These are phyloP conservation scores for Phytophthora hibernalis DNA, from an alignment of 352 stramenopile species.

Conservation along the genomic window DNA sequence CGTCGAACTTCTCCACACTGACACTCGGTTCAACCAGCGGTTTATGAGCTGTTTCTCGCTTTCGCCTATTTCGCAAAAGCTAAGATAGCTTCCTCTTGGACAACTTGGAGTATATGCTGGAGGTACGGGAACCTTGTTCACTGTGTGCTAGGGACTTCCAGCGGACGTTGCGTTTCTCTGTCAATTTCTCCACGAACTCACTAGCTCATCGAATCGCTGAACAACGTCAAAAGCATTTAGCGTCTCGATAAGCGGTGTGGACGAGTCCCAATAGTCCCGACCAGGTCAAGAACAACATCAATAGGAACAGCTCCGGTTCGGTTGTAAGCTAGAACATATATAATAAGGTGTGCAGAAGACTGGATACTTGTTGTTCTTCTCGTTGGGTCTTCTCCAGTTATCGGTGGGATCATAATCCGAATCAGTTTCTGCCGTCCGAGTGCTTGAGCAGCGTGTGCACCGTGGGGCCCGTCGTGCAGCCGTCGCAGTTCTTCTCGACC, in stretches of 20 bases:
- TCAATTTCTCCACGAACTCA: slow-evolving; percentile 84
- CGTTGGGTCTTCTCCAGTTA: not conserved
- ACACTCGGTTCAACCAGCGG: slow-evolving; percentile 79
- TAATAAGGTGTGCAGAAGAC: too few species aligned
- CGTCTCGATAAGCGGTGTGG: slow-evolving; percentile 74
- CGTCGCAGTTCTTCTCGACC: slow-evolving; percentile 27
- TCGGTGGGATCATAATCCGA: not conserved
- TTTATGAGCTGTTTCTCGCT: slow-evolving; percentile 46
- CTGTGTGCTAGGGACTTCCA: slow-evolving; percentile 1
- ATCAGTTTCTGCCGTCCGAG: slow-evolving; percentile 10
- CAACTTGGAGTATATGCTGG: slow-evolving; percentile 8
- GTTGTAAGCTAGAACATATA: slow-evolving; percentile 87
- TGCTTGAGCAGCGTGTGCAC: slow-evolving; percentile 32
- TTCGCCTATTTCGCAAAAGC: slow-evolving; percentile 90
- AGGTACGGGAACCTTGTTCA: slow-evolving; percentile 12
- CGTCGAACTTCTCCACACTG: slow-evolving; percentile 85
- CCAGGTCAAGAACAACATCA: slow-evolving; percentile 82
- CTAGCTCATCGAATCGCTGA: slow-evolving; percentile 69
- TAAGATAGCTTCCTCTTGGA: slow-evolving; percentile 11
- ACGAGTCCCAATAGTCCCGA: slow-evolving; percentile 88
- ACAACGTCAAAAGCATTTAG: slow-evolving; percentile 75
- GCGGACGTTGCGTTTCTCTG: slow-evolving; percentile 65
- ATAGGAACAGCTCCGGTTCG: slow-evolving; percentile 72
- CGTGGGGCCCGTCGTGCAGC: slow-evolving; percentile 11
- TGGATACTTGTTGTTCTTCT: not conserved